Evolutionary conservation across 2,329 filamentous ascomycete genomes (phyloP), one percentile per base, ranked within the genome.

Genomic region (Calonectria naviculata): DNA sequence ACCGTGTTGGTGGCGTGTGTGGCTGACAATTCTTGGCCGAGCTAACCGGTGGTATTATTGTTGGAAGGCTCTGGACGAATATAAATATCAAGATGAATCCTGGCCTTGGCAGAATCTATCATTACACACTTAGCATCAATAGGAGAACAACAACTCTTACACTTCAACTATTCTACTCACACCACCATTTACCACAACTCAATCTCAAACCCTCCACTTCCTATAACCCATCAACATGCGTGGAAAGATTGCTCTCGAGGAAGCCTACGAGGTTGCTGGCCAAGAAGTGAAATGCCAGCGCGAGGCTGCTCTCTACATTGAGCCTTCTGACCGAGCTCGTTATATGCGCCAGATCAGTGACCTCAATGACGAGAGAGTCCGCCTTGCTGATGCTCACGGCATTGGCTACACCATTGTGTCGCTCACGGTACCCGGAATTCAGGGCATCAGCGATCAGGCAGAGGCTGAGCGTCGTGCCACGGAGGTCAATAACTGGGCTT

Each of bases 401-500:
- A 56, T 65, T 29, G 63, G 46, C 17, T 52, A 54, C n/a, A 56
- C 63, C 42, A 67, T 67, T 29, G 42, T 58, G n/a, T 67, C 65
- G 9, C 26, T 67, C n/a, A 67, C 65, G 17, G 31, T 60, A 4
- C 65, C 65, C 12, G 65, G 65, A 19, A 61, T 67, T 15, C 47
- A 67, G 41, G 65, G 71, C 64, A 67, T 67, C 17, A 26, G 41
- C 29, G 65, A 58, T 47, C 52, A 58, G 28, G 36, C 31, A 75
- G 24, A 60, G 78, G 28, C 76, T 76, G 52, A 36, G 12, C 19
- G 21, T 7, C 26, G n/a, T 19, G 52, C 52, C 29, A 36, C 29
- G 13, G 36, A 38, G 17, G 31, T 38, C 31, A 58, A 58, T n/a
- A 19, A 58, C 15, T 31, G n/a, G 52, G n/a, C 31, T 13, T 38